phyloP scores from a whole-genome alignment of 139 green algal species.

The Asterochloris sp. region DNA sequence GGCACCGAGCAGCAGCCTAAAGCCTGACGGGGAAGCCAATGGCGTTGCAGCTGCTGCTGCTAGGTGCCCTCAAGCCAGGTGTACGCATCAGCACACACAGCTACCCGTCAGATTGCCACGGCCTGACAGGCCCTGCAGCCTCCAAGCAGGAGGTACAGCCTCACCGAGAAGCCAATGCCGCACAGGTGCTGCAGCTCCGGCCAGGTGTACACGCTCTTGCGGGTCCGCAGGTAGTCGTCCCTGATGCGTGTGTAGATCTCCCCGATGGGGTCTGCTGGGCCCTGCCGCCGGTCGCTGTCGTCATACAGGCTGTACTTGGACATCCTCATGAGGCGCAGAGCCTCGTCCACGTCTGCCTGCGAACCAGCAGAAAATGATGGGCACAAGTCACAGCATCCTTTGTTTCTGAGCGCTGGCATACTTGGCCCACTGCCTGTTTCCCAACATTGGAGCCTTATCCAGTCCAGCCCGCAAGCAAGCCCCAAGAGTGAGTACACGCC shows the following conservation, averaged over 20 bases:
- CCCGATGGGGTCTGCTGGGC: background rate
- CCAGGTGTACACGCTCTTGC: conserved; percentile 36
- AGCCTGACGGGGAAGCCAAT: background rate
- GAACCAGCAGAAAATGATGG: background rate
- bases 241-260: conserved; percentile 43
- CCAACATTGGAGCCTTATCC: no score
- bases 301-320: conserved; percentile 81
- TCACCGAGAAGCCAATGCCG: conserved; percentile 8
- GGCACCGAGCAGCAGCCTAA: background rate
- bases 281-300: conserved; percentile 16
- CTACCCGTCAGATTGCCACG: background rate
- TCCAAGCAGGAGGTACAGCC: background rate
- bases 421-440: no score
- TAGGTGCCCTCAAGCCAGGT: background rate
- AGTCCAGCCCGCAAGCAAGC: no score
- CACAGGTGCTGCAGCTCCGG: conserved; percentile 42
- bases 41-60: background rate
- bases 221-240: conserved; percentile 32
- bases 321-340: conserved; percentile 89
- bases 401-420: no score
- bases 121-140: no score
- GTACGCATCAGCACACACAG: background rate
- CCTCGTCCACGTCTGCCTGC: conserved; percentile 92
- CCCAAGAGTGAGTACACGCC: no score
- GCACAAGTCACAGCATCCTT: no score